Conservation (phyloP, 2,329 filamentous ascomycete genomes). For the Penicillium sp. region DNA sequence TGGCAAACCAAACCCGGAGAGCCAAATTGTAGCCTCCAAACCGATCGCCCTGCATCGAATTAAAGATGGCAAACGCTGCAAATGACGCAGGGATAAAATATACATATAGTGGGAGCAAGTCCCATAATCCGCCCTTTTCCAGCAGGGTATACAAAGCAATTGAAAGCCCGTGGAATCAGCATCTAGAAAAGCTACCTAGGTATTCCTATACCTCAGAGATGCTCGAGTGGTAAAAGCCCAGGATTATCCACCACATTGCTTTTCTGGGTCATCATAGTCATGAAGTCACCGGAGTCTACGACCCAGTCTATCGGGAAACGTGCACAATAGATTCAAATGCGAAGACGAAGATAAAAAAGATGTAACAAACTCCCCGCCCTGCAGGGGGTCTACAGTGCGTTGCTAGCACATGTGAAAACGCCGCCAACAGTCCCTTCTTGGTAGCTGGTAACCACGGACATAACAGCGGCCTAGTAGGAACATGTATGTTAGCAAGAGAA, state of each 20-base stretch:
- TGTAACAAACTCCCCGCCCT: not conserved
- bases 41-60: not conserved
- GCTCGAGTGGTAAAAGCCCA: not conserved
- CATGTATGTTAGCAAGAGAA: constrained; percentile 5
- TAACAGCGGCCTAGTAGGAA: constrained; percentile 32
- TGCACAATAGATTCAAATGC: constrained; percentile 5
- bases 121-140: not conserved
- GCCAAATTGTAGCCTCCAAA: not conserved
- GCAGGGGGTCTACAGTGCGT: constrained; percentile 25
- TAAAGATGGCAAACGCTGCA: not conserved
- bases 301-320: not conserved
- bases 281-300: not conserved
- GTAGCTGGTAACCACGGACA: constrained; percentile 58
- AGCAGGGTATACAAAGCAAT: not conserved
- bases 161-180: not conserved
- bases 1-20: not conserved
- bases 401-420: constrained; percentile 62
- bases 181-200: not conserved
- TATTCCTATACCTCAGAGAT: not conserved
- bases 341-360: not conserved
- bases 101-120: not conserved
- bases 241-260: not conserved
- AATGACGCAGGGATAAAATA: not conserved
- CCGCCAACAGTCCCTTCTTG: constrained; percentile 54
- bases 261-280: constrained; percentile 1